Percentiles rank a stretch among this genome's conserved stretches.
Evolutionary conservation across 805 yeast species (phyloP).

Genomic region (Candida silvatica): DNA sequence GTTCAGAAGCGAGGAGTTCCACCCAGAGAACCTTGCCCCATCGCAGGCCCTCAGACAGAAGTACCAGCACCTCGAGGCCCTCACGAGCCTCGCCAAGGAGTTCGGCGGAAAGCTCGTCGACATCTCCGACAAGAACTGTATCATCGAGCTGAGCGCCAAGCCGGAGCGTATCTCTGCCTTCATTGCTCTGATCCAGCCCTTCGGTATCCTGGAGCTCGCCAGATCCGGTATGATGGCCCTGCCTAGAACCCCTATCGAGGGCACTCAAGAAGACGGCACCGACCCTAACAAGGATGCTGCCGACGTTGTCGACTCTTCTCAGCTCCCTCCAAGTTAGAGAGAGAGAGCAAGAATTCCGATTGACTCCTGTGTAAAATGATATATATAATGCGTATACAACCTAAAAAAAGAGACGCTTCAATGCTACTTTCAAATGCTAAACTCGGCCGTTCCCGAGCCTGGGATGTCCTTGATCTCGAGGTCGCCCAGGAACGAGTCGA

Average conservation of each 20-base stretch:
- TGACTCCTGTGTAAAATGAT: too few species aligned
- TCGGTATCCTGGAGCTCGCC: constrained; percentile 93
- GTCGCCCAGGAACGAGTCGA: constrained; percentile 25
- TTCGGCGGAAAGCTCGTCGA: constrained; percentile 94
- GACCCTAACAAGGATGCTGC: constrained; percentile 44
- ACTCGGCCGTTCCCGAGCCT: constrained; percentile 20
- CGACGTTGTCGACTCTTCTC: constrained; percentile 77
- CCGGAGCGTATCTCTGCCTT: constrained; percentile 85
- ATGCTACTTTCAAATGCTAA: constrained; percentile 6
- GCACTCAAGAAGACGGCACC: constrained; percentile 37
- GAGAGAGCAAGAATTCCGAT: too few species aligned
- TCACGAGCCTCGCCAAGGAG: constrained; percentile 69
- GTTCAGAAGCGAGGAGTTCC: constrained; percentile 43
- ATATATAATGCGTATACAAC: too few species aligned
- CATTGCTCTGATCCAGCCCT: constrained; percentile 85
- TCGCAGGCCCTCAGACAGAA: constrained; percentile 93
- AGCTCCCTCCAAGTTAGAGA: constrained; percentile 87
- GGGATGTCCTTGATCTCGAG: constrained; percentile 21
- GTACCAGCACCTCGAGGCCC: constrained; percentile 79
- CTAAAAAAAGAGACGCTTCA: too few species aligned
- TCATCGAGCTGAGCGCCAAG: constrained; percentile 90
- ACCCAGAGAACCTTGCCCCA: constrained; percentile 84
- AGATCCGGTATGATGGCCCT: constrained; percentile 99
- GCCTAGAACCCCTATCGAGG: constrained; percentile 86
- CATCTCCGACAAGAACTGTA: constrained; percentile 85